Evolutionary conservation across 495 filamentous ascomycete species (phyloP), one percentile per base, ranked within the genome.

Genomic region (Chaetomium cochliodes): DNA sequence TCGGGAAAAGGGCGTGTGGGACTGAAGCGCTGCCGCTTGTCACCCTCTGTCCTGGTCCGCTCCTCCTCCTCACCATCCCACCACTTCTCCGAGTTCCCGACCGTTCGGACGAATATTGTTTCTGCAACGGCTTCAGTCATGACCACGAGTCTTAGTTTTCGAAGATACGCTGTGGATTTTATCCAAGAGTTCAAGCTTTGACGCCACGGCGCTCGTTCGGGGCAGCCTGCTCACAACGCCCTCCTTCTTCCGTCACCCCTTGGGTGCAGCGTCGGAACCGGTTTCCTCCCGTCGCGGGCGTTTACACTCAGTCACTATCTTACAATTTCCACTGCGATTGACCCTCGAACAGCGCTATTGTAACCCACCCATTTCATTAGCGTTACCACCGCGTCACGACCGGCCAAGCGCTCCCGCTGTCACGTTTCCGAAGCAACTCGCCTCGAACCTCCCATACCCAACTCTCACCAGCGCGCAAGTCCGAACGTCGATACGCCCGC

Each of bases 1-100:
- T 66, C 42, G 67, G 67, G 67, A 65, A 70, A 69, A 65, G 39
- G 62, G 64, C 59, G 65, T 66, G 65, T 66, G 56, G 28, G 62
- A 50, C 57, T 58, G 50, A 54, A 66, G 67, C 67, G 71, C 67
- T 71, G 62, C 65, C 64, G 47, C 57, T 53, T 58, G 46, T 46
- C 50, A 52, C 66, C 46, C 64, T 49, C 60, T 63, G 41, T 39
- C 20, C 23, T 26, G 23, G 25, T 60, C 54, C 28, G 18, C 50
- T 60, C 58, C 33, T 37, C 47, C 57, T 49, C 66, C 62, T 65
- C 66, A 60, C 59, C 52, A 33, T 52, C 58, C 49, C 47, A 58
- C 62, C 64, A 65, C 62, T 62, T n/a, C 26, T n/a, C 18, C 58
- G 65, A 64, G 50, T 30, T 30, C 56, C 67, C 58, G 25, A 46